Conservation (phyloP, 176 grass and related monocot genomes). For the Musa beccarii region DNA sequence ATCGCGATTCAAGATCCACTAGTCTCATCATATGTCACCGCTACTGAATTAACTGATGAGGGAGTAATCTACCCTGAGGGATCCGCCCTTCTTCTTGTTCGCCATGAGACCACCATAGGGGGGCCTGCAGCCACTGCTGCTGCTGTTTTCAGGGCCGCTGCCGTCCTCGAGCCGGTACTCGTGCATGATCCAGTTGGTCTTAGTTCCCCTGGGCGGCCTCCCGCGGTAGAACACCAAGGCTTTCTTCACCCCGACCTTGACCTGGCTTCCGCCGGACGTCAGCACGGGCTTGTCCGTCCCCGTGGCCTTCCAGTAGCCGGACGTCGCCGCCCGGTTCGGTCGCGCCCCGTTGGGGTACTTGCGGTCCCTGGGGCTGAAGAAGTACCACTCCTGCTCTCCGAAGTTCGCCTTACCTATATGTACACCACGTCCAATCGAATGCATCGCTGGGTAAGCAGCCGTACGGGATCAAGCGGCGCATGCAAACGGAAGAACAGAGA, state of each 20-base stretch:
- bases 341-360: constrained; percentile 90
- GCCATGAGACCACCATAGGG: constrained; percentile 20
- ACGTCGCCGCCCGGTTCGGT: constrained; percentile 77
- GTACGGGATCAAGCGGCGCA: too few relatives aligned
- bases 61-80: constrained; percentile 56
- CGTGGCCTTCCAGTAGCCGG: constrained; percentile 95
- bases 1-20: background rate
- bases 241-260: constrained; percentile 91
- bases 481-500: background rate
- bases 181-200: constrained; percentile 66
- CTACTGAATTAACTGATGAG: too few relatives aligned
- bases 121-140: background rate
- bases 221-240: constrained; percentile 91
- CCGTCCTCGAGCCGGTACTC: constrained; percentile 36
- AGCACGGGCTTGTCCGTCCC: constrained; percentile 88
- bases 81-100: constrained; percentile 17
- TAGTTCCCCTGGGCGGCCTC: constrained; percentile 47
- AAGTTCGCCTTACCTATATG: constrained; percentile 58
- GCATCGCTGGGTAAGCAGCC: too few relatives aligned
- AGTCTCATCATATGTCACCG: too few relatives aligned
- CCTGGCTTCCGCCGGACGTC: constrained; percentile 24
- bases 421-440: too few relatives aligned
- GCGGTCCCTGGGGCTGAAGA: constrained; percentile 91
- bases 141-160: background rate
- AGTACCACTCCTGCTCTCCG: constrained; percentile 92